Base-by-base conservation (phyloP, 1,284 basidiomycete genomes). In the Microbotryum lychnidis-dioicae region DNA sequence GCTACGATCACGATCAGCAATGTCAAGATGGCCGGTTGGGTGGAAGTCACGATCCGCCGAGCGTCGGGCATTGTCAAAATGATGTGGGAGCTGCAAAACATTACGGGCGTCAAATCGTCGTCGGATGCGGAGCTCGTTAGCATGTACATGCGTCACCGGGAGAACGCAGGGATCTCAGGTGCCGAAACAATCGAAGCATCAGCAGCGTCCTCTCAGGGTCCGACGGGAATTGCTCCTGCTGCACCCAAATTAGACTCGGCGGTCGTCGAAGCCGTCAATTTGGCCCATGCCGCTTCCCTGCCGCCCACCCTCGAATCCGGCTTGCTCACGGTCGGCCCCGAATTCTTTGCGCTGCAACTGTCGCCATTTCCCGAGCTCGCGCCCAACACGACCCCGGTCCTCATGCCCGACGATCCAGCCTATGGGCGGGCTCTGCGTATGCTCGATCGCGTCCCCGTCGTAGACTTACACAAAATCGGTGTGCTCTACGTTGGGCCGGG, bases 391-490 rank as follows among this genome's bases (percentile, higher is more conserved):
- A 74, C 72, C 6, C 71, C 75, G 7, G 70, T 79, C 2, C 71
- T 78, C 23, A 75, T 83, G 6, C 79, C 80, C 6, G 73, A 77
- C 37, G 78, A 79, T 55, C 75, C 78, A 6, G 73, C 75, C 14
- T 82, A 87, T 53, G 78, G 81, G 2, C 83, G 90, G 45, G 76
- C 83, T 4, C 80, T 93, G 68, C 80, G 83, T 18, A 82, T 81
- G 5, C 80, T 99, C 42, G 92, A 97, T 71, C 80, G 83, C 50
- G 87, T 89, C 57, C 92, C 93, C 0, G 92, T 97, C 65, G 96
- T 98, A 66, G 96, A 99, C 75, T 94, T 91, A 1, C 90, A 97
- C 77, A 94, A 96, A 76, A 88, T 98, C 48, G 96, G 92, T 4
- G 88, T 98, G 47, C 80, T 99, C 76, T 99, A 97, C 73, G 94